Percentiles rank a stretch among this genome's conserved stretches.
Conservation (phyloP, 345 rosid genomes). For the Aegle marmelos region DNA sequence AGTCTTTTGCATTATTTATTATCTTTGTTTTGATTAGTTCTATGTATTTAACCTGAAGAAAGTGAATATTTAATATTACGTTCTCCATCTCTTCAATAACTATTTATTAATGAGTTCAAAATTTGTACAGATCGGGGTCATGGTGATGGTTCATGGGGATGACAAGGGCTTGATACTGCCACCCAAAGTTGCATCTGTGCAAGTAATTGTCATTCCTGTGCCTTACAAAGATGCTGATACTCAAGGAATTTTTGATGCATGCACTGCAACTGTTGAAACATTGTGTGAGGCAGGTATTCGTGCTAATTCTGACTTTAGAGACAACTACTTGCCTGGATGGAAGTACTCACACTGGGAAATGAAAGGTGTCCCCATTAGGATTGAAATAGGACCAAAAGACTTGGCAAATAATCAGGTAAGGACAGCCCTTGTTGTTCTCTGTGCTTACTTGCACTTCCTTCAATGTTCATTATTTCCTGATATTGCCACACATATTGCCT, state of each 20-base stretch:
- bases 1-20: background rate
- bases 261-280: slow-evolving; percentile 62
- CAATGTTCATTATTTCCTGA: background rate
- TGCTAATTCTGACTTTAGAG: slow-evolving; percentile 80
- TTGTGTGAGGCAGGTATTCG: slow-evolving; percentile 70
- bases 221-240: slow-evolving; percentile 93
- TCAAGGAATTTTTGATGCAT: slow-evolving; percentile 82
- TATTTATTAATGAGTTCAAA: background rate
- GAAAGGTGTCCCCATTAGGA: slow-evolving; percentile 97
- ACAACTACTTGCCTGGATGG: slow-evolving; percentile 97
- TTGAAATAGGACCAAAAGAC: slow-evolving; percentile 95
- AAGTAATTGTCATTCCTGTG: slow-evolving; percentile 86
- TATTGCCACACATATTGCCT: slow-evolving; percentile 1
- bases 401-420: slow-evolving; percentile 76
- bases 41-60: background rate
- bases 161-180: slow-evolving; percentile 81
- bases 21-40: background rate
- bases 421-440: background rate
- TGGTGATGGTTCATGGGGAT: slow-evolving; percentile 99
- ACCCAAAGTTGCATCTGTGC: slow-evolving; percentile 85
- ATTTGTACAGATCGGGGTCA: slow-evolving; percentile 74
- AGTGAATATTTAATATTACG: background rate
- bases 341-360: slow-evolving; percentile 97
- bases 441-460: slow-evolving; percentile 3
- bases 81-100: background rate